phyloP scores from a whole-genome alignment of 2,329 filamentous ascomycete species.

The Fusarium siculi region DNA sequence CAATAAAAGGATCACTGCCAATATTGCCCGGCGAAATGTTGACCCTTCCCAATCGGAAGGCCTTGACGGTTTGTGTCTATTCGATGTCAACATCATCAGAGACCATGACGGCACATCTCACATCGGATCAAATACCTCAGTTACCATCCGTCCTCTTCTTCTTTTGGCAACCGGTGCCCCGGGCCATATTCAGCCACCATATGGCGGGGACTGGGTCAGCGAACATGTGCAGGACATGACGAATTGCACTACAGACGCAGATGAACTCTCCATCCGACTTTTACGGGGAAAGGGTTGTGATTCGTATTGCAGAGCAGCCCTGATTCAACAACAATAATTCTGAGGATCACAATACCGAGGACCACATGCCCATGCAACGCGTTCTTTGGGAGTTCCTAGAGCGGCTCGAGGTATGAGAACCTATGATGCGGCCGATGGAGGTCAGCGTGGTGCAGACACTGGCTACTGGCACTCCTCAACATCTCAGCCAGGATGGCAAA shows the following conservation, averaged over 20 bases:
- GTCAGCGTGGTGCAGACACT: not conserved
- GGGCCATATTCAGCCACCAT: not conserved
- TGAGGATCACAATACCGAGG: not conserved
- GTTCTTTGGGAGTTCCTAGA: not conserved
- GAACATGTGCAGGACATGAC: not conserved
- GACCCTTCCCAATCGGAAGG: not conserved
- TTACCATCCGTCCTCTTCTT: not conserved
- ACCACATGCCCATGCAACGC: not conserved
- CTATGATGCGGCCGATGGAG: not conserved
- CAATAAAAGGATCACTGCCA: not conserved
- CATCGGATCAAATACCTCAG: not conserved
- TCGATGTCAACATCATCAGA: not conserved
- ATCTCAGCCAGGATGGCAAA: accelerated
- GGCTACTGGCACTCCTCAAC: not conserved
- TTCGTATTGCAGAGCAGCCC: not conserved
- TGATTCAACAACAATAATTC: not conserved
- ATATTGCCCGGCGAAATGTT: not conserved
- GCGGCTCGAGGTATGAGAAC: not conserved
- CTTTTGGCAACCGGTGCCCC: not conserved
- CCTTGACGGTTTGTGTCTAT: not conserved
- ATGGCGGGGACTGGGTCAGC: not conserved
- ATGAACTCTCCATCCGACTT: not conserved
- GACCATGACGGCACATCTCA: too few relatives aligned
- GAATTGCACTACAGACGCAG: not conserved
- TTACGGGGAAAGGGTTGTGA: not conserved